Evolutionary conservation across 805 yeast genomes (phyloP).

Genomic region (Wickerhamiella galacta): DNA sequence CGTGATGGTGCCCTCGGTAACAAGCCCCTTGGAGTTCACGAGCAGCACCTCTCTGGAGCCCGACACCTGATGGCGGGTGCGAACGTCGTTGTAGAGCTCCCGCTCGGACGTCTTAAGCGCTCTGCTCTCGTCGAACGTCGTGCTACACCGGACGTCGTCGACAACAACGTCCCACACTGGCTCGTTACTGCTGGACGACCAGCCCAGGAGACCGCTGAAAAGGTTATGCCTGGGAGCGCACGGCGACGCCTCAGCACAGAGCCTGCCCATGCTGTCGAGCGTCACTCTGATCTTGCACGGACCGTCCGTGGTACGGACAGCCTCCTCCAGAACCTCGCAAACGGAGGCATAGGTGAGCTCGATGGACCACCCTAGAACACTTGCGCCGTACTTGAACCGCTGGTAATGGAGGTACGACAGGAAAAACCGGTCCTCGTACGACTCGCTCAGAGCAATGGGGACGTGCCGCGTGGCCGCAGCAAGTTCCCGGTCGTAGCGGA

Average conservation of each 20-base stretch:
- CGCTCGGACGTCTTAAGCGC: conserved; percentile 77
- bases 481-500: conserved; percentile 57
- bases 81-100: conserved; percentile 41
- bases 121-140: conserved; percentile 22
- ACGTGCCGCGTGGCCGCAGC: conserved; percentile 16
- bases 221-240: conserved; percentile 18
- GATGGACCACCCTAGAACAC: conserved; percentile 36
- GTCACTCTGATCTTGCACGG: conserved; percentile 35
- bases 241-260: conserved; percentile 24
- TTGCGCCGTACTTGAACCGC: conserved; percentile 37
- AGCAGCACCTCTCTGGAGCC: conserved; percentile 47
- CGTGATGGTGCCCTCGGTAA: conserved; percentile 73
- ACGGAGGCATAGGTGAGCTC: conserved; percentile 30
- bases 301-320: conserved; percentile 9
- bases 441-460: conserved; percentile 16
- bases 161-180: conserved; percentile 44
- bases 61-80: conserved; percentile 27
- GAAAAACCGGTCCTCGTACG: conserved; percentile 31
- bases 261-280: conserved; percentile 24
- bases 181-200: conserved; percentile 13
- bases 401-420: conserved; percentile 47
- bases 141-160: conserved; percentile 34
- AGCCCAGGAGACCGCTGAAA: conserved; percentile 16
- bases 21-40: conserved; percentile 38
- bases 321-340: conserved; percentile 22